Evolutionary conservation across 108 stramenopile genomes (phyloP), one percentile per base, ranked within the genome.

Genomic region (Hondaea fermentalgiana): DNA sequence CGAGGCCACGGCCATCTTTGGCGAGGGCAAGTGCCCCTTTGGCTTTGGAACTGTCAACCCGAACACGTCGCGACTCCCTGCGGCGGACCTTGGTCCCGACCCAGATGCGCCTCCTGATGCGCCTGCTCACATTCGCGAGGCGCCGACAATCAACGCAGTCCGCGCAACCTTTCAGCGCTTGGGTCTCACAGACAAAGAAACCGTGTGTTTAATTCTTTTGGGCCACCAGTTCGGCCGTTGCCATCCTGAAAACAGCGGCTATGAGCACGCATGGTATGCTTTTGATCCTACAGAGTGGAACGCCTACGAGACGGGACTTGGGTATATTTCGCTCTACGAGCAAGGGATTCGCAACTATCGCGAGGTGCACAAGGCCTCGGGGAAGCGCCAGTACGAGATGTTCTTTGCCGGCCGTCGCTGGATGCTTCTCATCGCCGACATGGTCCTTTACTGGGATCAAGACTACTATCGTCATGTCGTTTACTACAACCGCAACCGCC

Each of bases 151-250:
- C 76, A 45, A 83, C 23, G 96, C 96, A 87, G 88, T 98, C 58
- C 95, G 99, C 43, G 96, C 95, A 64, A 94, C 99, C 53, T 99
- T 99, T 90, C 92, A 95, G 59, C 95, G 99, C 72, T 97, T 98
- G 97, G 97, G 98, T 21, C 97, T 98, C 90, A 91, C 91, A 89
- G 98, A 98, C 83, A 91, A 92, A 57, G 98, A 99, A 91, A 97
- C 98, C 90, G 99, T 99, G 17, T 97, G 97, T 5, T 92, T 99
- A 0, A 88, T 95, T 49, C 98, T 98, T 21, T 28, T 83, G 14
- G 99, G 98, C 0, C 99, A 99, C 92, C 96, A 97, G 59, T 93
- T 98, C 83, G 97, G 98, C 5, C 94, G 96, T 5, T 97, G 97
- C 93, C 98, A 99, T 92, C 94, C 94, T 4, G 96, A 97, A 83